These are phyloP conservation scores for Aspergillus proliferans DNA, from an alignment of 2,329 filamentous ascomycete species.

Conservation along the genomic window DNA sequence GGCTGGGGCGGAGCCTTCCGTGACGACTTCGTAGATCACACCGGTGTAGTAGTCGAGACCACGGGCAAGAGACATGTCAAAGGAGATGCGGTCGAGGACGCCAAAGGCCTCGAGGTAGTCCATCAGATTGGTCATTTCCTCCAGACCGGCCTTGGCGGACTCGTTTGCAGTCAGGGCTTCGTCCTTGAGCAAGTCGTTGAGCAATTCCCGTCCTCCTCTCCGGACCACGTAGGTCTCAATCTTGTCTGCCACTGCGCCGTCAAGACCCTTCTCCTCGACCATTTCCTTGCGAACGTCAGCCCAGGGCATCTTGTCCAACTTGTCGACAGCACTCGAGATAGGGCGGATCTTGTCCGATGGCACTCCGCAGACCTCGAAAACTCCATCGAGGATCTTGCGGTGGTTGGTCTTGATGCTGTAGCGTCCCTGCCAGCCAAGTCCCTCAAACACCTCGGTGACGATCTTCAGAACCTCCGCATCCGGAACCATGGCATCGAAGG, in stretches of 20 bases:
- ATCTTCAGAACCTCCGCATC: slow-evolving; percentile 86
- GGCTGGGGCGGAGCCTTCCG: slow-evolving; percentile 64
- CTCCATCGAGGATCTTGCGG: slow-evolving; percentile 84
- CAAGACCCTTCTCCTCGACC: slow-evolving; percentile 83
- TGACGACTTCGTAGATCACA: slow-evolving; percentile 84
- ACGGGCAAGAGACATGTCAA: slow-evolving; percentile 83
- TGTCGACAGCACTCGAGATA: slow-evolving; percentile 91
- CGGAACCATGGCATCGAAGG: slow-evolving; percentile 83
- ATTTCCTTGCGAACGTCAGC: slow-evolving; percentile 85
- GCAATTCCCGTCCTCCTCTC: slow-evolving; percentile 68
- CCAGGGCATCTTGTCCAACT: slow-evolving; percentile 91
- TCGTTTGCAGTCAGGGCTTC: slow-evolving; percentile 63
- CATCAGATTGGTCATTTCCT: slow-evolving; percentile 75
- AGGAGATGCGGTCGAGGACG: slow-evolving; percentile 68
- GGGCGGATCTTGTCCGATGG: slow-evolving; percentile 78
- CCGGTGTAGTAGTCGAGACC: slow-evolving; percentile 92
- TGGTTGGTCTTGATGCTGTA: slow-evolving; percentile 94
- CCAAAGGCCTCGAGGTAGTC: slow-evolving; percentile 74
- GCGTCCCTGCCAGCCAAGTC: slow-evolving; percentile 64
- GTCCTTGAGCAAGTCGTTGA: slow-evolving; percentile 63
- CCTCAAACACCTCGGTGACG: slow-evolving; percentile 76
- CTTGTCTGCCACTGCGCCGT: slow-evolving; percentile 69
- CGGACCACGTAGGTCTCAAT: slow-evolving; percentile 79
- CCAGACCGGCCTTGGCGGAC: slow-evolving; percentile 70
- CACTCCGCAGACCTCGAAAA: slow-evolving; percentile 88